phyloP scores from a whole-genome alignment of 2,329 filamentous ascomycete genomes.

The Pseudocercospora vitis region DNA sequence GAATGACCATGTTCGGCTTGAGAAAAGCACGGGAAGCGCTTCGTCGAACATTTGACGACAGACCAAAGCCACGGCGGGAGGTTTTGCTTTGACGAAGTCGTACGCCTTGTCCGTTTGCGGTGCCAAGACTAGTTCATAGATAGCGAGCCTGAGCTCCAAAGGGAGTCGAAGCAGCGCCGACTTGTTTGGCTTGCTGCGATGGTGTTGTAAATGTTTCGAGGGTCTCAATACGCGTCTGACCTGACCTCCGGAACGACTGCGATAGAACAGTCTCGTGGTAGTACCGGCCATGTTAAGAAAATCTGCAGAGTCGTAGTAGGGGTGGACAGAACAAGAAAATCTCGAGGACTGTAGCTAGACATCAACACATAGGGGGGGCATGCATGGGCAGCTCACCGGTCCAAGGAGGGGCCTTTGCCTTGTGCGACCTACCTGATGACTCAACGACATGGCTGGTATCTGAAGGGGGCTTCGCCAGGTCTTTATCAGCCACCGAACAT shows the following conservation, averaged over 20 bases:
- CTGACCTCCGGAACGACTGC: background rate
- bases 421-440: background rate
- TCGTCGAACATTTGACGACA: constrained; percentile 3
- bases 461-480: too few relatives aligned
- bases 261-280: background rate
- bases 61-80: constrained; percentile 1
- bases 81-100: constrained; percentile 5
- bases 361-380: too few relatives aligned
- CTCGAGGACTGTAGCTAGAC: too few relatives aligned
- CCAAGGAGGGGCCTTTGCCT: background rate
- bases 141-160: background rate
- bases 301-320: too few relatives aligned
- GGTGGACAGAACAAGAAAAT: too few relatives aligned
- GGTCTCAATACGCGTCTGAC: background rate
- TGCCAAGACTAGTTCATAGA: background rate
- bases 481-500: too few relatives aligned
- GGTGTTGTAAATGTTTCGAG: background rate
- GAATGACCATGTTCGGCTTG: background rate
- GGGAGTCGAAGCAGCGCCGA: background rate
- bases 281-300: background rate
- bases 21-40: background rate
- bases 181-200: background rate
- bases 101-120: background rate
- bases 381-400: constrained; percentile 1
- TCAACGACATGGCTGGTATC: background rate